Evolutionary conservation across 2,329 filamentous ascomycete species (phyloP).

Genomic region (Colletotrichum cereale): DNA sequence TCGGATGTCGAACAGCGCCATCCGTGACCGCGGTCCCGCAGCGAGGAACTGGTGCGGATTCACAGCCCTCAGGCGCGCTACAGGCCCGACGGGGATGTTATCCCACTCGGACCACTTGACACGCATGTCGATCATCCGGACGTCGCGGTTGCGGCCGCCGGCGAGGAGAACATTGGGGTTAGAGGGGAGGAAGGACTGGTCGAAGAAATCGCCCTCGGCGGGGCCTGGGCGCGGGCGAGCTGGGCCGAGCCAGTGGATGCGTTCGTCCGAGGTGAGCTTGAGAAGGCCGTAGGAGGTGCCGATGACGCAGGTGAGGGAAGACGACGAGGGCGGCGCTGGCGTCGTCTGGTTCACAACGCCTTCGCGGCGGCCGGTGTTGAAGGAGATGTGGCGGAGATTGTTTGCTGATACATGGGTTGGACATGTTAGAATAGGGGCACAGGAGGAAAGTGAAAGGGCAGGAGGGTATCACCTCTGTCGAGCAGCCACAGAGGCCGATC

Average conservation of each 20-base stretch:
- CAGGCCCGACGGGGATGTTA: slow-evolving; percentile 53
- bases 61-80: slow-evolving; percentile 64
- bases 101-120: slow-evolving; percentile 49
- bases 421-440: not conserved
- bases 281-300: slow-evolving; percentile 64
- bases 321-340: slow-evolving; percentile 53
- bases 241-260: slow-evolving; percentile 52
- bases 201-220: slow-evolving; percentile 56
- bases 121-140: slow-evolving; percentile 62
- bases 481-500: slow-evolving; percentile 54
- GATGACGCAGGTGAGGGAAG: slow-evolving; percentile 58
- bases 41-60: slow-evolving; percentile 64
- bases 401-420: slow-evolving; percentile 43
- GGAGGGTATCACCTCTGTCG: slow-evolving; percentile 40
- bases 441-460: not conserved
- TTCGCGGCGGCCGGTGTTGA: slow-evolving; percentile 45
- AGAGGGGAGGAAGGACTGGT: slow-evolving; percentile 60
- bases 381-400: slow-evolving; percentile 49
- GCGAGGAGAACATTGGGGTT: slow-evolving; percentile 62
- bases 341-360: slow-evolving; percentile 57
- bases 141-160: slow-evolving; percentile 61
- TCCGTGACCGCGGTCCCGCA: slow-evolving; percentile 61
- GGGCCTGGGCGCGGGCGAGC: slow-evolving; percentile 40
- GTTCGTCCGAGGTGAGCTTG: slow-evolving; percentile 49
- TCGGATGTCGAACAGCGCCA: slow-evolving; percentile 70